Conservation (phyloP, 352 stramenopile genomes). For the Thraustotheca clavata region DNA sequence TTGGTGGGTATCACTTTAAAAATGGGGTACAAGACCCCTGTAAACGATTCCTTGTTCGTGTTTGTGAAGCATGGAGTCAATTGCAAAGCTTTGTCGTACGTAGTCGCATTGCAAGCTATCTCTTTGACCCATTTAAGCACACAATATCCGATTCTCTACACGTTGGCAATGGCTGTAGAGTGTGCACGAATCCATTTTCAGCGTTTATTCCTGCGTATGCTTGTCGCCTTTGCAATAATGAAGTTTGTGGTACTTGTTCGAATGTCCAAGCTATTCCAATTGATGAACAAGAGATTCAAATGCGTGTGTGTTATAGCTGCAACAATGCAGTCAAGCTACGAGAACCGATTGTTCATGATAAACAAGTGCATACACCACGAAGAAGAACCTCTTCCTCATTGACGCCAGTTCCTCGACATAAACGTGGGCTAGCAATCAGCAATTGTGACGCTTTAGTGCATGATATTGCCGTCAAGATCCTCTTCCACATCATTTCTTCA, state of each 20-base stretch:
- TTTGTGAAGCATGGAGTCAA: neutral
- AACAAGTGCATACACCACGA: neutral
- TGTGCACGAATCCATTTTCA: neutral
- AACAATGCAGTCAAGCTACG: neutral
- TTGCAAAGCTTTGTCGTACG: neutral
- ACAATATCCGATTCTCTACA: neutral
- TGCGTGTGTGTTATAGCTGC: neutral
- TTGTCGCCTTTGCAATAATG: constrained; percentile 10
- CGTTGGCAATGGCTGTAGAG: neutral
- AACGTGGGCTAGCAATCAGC: neutral
- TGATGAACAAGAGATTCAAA: neutral
- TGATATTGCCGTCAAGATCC: neutral
- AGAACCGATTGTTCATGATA: neutral
- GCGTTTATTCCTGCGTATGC: neutral
- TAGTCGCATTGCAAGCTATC: neutral
- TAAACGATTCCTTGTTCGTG: constrained; percentile 1
- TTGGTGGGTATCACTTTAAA: constrained; percentile 4
- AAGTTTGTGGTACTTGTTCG: constrained; percentile 6
- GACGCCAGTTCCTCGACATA: neutral
- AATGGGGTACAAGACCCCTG: neutral
- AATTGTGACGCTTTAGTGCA: neutral
- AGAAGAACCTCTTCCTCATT: neutral
- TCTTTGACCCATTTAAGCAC: neutral
- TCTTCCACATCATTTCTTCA: neutral
- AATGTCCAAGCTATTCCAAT: neutral